Conservation (phyloP, 2,329 filamentous ascomycete species). For the Xylariaceae sp. region DNA sequence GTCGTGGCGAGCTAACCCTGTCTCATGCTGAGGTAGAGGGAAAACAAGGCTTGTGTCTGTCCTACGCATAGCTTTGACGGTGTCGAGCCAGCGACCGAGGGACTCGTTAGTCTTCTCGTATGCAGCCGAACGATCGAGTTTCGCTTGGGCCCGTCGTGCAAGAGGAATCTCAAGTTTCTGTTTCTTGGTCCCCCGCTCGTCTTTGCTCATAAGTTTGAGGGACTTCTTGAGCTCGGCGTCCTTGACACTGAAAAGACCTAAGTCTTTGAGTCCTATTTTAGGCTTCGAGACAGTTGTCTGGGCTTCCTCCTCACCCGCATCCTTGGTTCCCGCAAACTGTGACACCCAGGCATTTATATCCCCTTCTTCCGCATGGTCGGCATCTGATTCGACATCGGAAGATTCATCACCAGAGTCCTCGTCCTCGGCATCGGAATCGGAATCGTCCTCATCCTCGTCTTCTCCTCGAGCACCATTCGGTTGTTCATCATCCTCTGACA, state of each 20-base stretch:
- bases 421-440: slow-evolving; percentile 53
- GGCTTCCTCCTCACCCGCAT: slow-evolving; percentile 56
- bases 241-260: slow-evolving; percentile 72
- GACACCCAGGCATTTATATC: slow-evolving; percentile 60
- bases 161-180: slow-evolving; percentile 84
- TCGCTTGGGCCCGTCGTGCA: slow-evolving; percentile 84
- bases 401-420: slow-evolving; percentile 47
- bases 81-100: slow-evolving; percentile 89
- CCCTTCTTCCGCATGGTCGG: slow-evolving; percentile 58
- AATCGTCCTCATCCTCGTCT: slow-evolving; percentile 52
- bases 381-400: slow-evolving; percentile 52
- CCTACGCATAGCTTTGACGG: slow-evolving; percentile 90
- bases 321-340: slow-evolving; percentile 70
- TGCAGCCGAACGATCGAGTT: slow-evolving; percentile 79
- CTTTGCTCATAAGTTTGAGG: slow-evolving; percentile 74
- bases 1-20: slow-evolving; percentile 61
- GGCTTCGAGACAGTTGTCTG: slow-evolving; percentile 63
- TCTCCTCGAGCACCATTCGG: slow-evolving; percentile 58
- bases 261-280: slow-evolving; percentile 77
- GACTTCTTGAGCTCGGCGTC: slow-evolving; percentile 80
- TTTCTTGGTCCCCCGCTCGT: slow-evolving; percentile 62
- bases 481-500: slow-evolving; percentile 56
- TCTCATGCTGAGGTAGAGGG: slow-evolving; percentile 77
- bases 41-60: slow-evolving; percentile 86
- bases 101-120: slow-evolving; percentile 93